A percentile compares a stretch with the other conserved stretches of the same genome.
Evolutionary conservation across 2,329 filamentous ascomycete species (phyloP).

Genomic region (Colletotrichum musicola): DNA sequence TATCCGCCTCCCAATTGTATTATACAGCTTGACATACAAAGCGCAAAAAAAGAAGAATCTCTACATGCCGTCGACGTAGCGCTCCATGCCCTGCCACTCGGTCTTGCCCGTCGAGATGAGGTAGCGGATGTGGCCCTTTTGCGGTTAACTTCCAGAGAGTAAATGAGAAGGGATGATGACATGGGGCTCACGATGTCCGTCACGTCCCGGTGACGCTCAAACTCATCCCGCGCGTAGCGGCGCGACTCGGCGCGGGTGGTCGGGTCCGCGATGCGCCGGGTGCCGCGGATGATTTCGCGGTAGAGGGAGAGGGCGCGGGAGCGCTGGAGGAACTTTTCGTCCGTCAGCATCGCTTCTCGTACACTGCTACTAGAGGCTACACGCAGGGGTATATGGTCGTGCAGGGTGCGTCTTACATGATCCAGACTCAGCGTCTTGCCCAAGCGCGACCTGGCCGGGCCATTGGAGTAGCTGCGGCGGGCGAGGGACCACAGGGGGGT

Average conservation of each 20-base stretch:
- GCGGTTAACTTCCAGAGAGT: background rate
- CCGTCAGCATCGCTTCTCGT: background rate
- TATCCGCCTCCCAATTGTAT: constrained; percentile 22
- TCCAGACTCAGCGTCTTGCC: constrained; percentile 66
- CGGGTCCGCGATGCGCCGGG: constrained; percentile 63
- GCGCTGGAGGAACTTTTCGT: constrained; percentile 69
- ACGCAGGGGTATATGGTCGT: constrained; percentile 20
- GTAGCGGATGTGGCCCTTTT: constrained; percentile 71
- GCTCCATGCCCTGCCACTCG: constrained; percentile 74
- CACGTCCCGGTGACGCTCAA: constrained; percentile 69
- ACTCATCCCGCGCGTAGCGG: constrained; percentile 69
- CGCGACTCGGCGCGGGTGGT: constrained; percentile 67
- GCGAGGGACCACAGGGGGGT: constrained; percentile 32
- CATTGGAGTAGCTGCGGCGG: constrained; percentile 56
- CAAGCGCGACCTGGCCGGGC: constrained; percentile 51
- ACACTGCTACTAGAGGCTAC: background rate
- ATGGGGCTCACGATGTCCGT: constrained; percentile 66
- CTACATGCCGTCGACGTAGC: constrained; percentile 65
- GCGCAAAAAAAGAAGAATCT: background rate
- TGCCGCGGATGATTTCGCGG: constrained; percentile 68
- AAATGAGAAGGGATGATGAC: no score
- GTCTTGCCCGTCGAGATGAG: constrained; percentile 74
- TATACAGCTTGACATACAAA: constrained; percentile 3
- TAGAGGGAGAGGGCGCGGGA: constrained; percentile 68
- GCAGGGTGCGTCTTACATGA: constrained; percentile 58